Base-by-base conservation (phyloP, 2,329 filamentous ascomycete species). In the Alternaria atra region DNA sequence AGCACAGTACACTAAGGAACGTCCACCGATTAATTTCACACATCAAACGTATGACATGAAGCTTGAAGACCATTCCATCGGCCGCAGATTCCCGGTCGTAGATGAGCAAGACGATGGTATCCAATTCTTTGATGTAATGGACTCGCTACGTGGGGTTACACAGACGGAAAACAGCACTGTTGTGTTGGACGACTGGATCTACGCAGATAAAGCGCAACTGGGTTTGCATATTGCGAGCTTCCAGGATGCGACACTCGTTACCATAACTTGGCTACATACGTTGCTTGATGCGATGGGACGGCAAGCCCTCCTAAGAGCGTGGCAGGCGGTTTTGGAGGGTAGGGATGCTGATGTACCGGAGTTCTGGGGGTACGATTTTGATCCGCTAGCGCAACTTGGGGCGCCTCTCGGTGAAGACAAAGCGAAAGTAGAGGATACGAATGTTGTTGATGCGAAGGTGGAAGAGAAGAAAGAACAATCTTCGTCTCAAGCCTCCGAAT, bases 1-100 rank as follows among this genome's bases (percentile, higher is more conserved):
- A 0, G 64, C 62, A 10, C 37, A 68, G 30, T 83, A 78, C 58
- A 76, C 69, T 5, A 55, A 67, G 6, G 63, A 75, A 1, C 73
- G 81, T 2, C 84, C 82, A 0, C 78, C 80, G 0, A 73, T 85
- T 2, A 64, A 72, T 9, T 85, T 78, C 65, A 78, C 79, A 0
- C 80, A 82, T 37, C 70, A 68, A 1, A 60, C 61, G 4, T 71
- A 81, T 52, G 72, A 77, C 23, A 69, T 77, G n/a, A 54, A 59
- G 10, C 78, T 85, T n/a, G 55, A 67, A 2, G 76, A 83, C 4
- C 81, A 87, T 58, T 77, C 80, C 0, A 60, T 83, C 2, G 82
- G 77, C 2, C 71, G 66, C 2, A 66, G 70, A 17, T 66, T 85
- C 1, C 81, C 83, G 2, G n/a, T n/a, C n/a, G 40, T 32, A 6